Percentiles rank a stretch among this genome's conserved stretches.
phyloP scores from a whole-genome alignment of 2,329 filamentous ascomycete genomes.

The Huntiella bhutanensis region DNA sequence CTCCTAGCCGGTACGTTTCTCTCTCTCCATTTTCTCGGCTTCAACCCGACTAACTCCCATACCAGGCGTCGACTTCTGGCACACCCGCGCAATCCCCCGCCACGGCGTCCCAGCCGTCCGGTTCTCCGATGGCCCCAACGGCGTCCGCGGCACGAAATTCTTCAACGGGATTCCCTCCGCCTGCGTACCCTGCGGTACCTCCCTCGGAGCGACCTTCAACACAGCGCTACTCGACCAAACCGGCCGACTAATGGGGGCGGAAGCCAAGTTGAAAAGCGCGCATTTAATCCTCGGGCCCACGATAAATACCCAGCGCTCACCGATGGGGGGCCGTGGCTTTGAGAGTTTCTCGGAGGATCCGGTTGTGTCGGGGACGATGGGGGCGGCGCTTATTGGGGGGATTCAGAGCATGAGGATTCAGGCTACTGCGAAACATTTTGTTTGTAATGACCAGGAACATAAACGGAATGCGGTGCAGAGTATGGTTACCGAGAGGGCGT shows the following conservation, averaged over 20 bases:
- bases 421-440: conserved; percentile 41
- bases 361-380: conserved; percentile 34
- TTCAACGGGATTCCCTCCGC: conserved; percentile 44
- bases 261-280: conserved; percentile 51
- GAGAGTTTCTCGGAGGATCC: conserved; percentile 41
- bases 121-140: conserved; percentile 64
- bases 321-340: conserved; percentile 40
- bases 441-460: conserved; percentile 43
- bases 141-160: conserved; percentile 42
- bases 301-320: conserved; percentile 42
- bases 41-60: conserved; percentile 36
- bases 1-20: conserved; percentile 48
- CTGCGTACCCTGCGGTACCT: conserved; percentile 68
- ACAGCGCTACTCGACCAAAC: conserved; percentile 51
- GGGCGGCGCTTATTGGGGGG: conserved; percentile 32
- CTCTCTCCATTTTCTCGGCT: conserved; percentile 31
- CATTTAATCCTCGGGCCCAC: conserved; percentile 53
- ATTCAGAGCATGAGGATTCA: conserved; percentile 37
- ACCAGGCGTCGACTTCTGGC: conserved; percentile 41
- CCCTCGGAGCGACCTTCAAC: conserved; percentile 65
- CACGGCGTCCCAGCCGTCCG: conserved; percentile 55
- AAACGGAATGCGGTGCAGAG: conserved; percentile 35
- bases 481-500: conserved; percentile 34
- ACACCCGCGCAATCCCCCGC: conserved; percentile 34
- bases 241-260: conserved; percentile 48